phyloP scores from a whole-genome alignment of 345 rosid genomes.

The Salix arbutifolia region DNA sequence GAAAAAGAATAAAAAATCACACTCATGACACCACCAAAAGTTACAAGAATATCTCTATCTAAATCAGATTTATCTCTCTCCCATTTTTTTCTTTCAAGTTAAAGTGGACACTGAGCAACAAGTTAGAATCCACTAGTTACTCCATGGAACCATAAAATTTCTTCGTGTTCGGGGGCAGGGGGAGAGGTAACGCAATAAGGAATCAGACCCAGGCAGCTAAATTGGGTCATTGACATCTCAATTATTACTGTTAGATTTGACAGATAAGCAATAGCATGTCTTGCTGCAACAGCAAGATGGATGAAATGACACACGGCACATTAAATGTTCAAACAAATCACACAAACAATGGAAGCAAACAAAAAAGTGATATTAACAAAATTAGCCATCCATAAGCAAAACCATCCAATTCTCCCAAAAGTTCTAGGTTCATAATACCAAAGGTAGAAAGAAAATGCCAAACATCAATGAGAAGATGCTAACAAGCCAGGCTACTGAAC shows the following conservation, averaged over 20 bases:
- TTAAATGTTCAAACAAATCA: not conserved
- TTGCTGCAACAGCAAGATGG: not conserved
- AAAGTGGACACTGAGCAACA: no score
- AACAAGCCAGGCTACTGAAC: constrained; percentile 23
- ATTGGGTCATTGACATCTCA: not conserved
- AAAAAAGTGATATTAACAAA: constrained; percentile 19
- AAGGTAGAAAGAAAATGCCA: constrained; percentile 8
- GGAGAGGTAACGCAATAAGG: not conserved
- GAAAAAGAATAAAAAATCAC: no score
- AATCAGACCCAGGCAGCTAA: not conserved
- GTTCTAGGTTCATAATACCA: constrained; percentile 25
- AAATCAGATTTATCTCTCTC: no score
- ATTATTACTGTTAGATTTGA: not conserved
- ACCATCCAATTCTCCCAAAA: constrained; percentile 24
- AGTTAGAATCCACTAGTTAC: no score
- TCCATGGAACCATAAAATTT: no score
- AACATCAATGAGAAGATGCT: constrained; percentile 5
- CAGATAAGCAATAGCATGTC: not conserved
- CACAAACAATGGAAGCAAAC: not conserved
- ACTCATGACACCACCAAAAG: no score
- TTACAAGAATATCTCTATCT: no score
- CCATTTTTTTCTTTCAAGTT: no score
- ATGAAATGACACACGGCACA: not conserved
- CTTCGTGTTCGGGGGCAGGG: not conserved
- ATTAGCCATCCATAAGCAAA: constrained; percentile 23